Evolutionary conservation across 352 stramenopile genomes (phyloP).

Genomic region (Blastocystis sp.): DNA sequence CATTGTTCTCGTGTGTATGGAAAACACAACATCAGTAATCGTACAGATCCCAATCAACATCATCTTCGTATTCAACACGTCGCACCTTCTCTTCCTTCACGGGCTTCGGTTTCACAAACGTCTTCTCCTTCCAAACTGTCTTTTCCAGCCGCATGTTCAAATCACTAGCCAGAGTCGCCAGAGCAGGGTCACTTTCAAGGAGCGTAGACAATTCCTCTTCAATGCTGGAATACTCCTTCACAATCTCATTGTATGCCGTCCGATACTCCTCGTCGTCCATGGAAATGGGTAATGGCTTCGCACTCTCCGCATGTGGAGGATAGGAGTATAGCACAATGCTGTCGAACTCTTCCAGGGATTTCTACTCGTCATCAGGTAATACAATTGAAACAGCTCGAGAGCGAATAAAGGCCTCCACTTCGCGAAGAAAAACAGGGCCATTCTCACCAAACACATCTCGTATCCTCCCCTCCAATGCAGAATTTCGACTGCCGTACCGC

Average conservation of each 20-base stretch:
- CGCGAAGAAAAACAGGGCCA: constrained; percentile 16
- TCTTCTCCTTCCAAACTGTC: background rate
- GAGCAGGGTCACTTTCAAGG: background rate
- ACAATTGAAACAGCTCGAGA: constrained; percentile 11
- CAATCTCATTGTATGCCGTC: background rate
- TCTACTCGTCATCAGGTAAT: background rate
- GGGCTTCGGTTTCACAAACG: background rate
- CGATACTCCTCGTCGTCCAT: background rate
- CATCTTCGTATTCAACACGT: background rate
- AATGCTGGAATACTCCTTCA: background rate
- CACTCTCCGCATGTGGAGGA: constrained; percentile 30
- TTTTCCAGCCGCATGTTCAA: background rate
- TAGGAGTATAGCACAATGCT: constrained; percentile 5
- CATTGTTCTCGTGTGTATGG: background rate
- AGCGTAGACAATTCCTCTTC: background rate
- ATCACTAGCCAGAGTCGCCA: background rate
- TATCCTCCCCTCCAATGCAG: background rate
- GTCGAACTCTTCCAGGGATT: constrained; percentile 49
- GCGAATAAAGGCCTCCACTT: constrained; percentile 21
- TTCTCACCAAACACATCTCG: constrained; percentile 13
- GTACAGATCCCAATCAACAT: background rate
- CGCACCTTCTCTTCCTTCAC: background rate
- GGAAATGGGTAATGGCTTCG: background rate
- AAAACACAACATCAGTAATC: background rate
- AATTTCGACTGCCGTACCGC: constrained; percentile 24